Conservation (phyloP, 108 stramenopile species). For the Cyclotella baltica region DNA sequence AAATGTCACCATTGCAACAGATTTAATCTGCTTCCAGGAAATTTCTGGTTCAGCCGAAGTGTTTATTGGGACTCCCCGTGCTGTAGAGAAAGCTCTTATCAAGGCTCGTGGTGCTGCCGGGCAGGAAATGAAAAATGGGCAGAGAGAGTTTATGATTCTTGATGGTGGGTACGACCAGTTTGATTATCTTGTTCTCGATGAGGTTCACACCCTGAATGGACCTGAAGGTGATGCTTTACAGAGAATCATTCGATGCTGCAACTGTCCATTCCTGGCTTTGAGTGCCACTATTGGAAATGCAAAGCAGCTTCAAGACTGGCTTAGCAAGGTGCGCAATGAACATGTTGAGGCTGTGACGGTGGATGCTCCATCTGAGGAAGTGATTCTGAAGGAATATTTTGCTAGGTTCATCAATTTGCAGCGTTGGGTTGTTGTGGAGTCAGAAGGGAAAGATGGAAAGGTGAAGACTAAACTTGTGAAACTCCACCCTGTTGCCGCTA, state of each 20-base stretch:
- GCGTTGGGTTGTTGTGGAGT: constrained; percentile 90
- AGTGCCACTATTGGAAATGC: constrained; percentile 99
- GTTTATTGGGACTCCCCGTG: constrained; percentile 97
- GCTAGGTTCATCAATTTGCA: constrained; percentile 99
- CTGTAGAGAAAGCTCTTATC: constrained; percentile 91
- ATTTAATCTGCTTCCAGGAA: constrained; percentile 91
- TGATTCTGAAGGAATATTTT: constrained; percentile 89
- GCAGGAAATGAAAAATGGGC: constrained; percentile 93
- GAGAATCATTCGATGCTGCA: constrained; percentile 93
- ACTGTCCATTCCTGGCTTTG: constrained; percentile 96
- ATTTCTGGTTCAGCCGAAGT: constrained; percentile 91
- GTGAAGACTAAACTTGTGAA: constrained; percentile 81
- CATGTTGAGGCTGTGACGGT: constrained; percentile 76
- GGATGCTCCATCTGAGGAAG: constrained; percentile 74
- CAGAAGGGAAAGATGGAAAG: constrained; percentile 87
- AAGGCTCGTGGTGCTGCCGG: constrained; percentile 96
- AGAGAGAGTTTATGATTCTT: constrained; percentile 94
- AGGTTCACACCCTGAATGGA: constrained; percentile 98
- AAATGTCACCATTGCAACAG: constrained; percentile 94
- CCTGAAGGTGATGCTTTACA: constrained; percentile 98
- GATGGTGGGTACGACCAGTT: constrained; percentile 97
- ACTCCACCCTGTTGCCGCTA: constrained; percentile 96
- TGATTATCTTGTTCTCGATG: constrained; percentile 98
- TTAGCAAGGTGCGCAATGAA: constrained; percentile 89
- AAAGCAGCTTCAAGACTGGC: constrained; percentile 92